Evolutionary conservation across 129 eudicot species (phyloP).

Genomic region (Arctium minus): DNA sequence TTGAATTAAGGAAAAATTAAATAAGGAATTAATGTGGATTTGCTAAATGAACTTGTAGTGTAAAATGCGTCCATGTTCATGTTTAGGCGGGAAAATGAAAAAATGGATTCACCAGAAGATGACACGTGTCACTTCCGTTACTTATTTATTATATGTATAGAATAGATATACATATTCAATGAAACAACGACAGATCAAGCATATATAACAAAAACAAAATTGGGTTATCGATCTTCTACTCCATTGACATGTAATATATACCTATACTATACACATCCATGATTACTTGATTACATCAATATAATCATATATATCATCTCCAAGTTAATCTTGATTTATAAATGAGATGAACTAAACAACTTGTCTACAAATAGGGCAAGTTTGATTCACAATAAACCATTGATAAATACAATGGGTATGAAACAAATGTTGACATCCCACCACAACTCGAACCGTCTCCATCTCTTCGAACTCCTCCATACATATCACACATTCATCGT

Average conservation of each 20-base stretch:
- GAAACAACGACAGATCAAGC: no score
- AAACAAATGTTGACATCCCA: background rate
- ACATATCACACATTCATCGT: background rate
- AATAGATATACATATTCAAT: no score
- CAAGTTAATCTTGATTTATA: background rate
- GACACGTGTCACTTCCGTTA: no score
- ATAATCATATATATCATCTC: background rate
- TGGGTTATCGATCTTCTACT: background rate
- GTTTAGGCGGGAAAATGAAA: no score
- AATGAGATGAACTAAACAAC: background rate
- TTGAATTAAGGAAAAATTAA: no score
- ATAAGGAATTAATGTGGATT: no score
- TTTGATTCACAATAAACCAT: background rate
- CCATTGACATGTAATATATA: background rate
- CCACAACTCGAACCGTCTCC: background rate
- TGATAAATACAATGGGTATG: background rate
- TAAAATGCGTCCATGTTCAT: no score
- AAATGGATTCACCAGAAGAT: no score
- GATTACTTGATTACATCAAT: background rate
- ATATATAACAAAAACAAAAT: background rate
- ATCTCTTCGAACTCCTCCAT: background rate
- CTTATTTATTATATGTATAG: no score
- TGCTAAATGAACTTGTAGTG: no score
- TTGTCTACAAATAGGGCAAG: background rate
- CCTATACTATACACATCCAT: background rate